Evolutionary conservation across 352 stramenopile species (phyloP), one percentile per base, ranked within the genome.

Genomic region (Phytophthora rubi): DNA sequence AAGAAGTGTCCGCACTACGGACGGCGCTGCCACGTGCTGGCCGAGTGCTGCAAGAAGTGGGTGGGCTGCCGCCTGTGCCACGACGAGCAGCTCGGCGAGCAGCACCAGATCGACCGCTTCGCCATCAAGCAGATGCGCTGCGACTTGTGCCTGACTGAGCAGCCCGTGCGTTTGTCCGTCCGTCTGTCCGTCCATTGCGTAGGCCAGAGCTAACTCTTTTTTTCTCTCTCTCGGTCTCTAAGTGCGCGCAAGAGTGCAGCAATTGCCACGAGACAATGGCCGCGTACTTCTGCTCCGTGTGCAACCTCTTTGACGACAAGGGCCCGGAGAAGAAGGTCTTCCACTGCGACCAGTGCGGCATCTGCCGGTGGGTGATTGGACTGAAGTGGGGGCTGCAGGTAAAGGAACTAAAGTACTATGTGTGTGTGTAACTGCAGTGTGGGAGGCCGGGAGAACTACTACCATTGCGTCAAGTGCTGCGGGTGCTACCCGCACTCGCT

Each of bases 101-200:
- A 87, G 64, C 87, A 95, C 57, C 72, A 80, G 55, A 92, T 95
- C 68, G 85, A 95, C 73, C 87, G 87, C 60, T 87, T 92, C 61
- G 85, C 83, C 39, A 91, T 95, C 37, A 79, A 71, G 23, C 47
- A 70, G 21, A 93, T 95, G 83, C 77, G 85, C 64, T 95, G 87
- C 70, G 66, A 83, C 53, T 59, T 74, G 23, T 95, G 87, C 55
- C 66, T 80, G 42, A 82, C 74, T 7, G 77, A 83, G 51, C 87
- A 95, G 59, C 74, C 80, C 13, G 87, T 94, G 62, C 47, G 81
- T 62, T 7, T 16, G 44, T 12, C 44, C 2, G 33, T 39, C 33
- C 44, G 15, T 21, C 8, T 15, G 15, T 51, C 6, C 12, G 16
- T 8, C 37, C 37, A 37, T 9, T 10, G 33, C 9, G 33, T 10